phyloP scores from a whole-genome alignment of 306 rosid genomes.

The Cajanus cajan region DNA sequence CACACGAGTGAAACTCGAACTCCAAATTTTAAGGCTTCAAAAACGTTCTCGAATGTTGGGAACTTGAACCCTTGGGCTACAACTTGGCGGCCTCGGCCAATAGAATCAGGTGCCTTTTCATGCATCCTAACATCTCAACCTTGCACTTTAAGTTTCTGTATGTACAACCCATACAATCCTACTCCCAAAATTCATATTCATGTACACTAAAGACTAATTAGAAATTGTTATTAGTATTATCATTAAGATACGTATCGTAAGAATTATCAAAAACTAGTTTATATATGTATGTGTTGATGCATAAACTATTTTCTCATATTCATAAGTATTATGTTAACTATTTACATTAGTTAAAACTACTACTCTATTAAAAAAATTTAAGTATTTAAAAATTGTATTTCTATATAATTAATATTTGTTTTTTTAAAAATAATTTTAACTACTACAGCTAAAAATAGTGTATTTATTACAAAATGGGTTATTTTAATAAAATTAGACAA shows the following conservation, averaged over 20 bases:
- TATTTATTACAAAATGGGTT: too few relatives aligned
- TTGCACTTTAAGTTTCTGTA: slow-evolving; percentile 47
- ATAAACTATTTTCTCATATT: not conserved
- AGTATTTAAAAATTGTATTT: not conserved
- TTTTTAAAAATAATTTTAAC: too few relatives aligned
- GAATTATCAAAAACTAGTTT: too few relatives aligned
- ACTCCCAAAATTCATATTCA: slow-evolving; percentile 3
- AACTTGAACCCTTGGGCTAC: slow-evolving; percentile 59
- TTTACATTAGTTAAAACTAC: not conserved
- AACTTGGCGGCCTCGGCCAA: slow-evolving; percentile 54
- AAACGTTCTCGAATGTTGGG: slow-evolving; percentile 58
- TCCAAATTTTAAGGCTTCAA: slow-evolving; percentile 76
- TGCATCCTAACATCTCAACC: slow-evolving; percentile 37
- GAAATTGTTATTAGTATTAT: too few relatives aligned
- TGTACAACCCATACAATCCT: not conserved
- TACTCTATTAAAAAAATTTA: not conserved
- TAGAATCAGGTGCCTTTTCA: slow-evolving; percentile 41
- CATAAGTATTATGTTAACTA: not conserved
- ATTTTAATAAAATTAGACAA: too few relatives aligned
- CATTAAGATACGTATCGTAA: too few relatives aligned
- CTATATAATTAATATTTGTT: not conserved
- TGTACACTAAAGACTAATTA: too few relatives aligned
- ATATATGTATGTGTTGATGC: too few relatives aligned
- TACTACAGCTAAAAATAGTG: too few relatives aligned
- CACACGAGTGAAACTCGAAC: slow-evolving; percentile 79